Evolutionary conservation across 768 basidiomycete genomes (phyloP), one percentile per base, ranked within the genome.

Genomic region (Ramaria rubella): DNA sequence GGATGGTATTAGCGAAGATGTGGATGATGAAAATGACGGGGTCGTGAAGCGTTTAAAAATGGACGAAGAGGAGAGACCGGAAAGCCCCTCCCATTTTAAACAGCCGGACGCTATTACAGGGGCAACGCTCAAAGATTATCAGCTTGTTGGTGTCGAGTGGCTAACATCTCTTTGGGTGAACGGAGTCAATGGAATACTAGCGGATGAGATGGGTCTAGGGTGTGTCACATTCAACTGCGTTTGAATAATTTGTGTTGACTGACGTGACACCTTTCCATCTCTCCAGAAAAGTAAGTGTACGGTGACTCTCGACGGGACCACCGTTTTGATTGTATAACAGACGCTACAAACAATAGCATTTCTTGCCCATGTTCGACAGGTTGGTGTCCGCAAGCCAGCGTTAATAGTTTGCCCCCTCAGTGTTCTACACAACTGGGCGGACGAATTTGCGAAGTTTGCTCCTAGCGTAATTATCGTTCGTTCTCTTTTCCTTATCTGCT

Each of bases 321-420:
- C 9, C 1, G 38, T 40, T 36, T 26, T 5, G 15, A 58, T 58
- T 58, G 54, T 44, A 46, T 2, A 7, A 31, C 19, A 96, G 90
- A 99, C 96, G 0, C 77, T 98, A 0, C 96, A 99, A 77, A 90
- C 85, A 0, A 99, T 99, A 43, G 83, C 94, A 0, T 96, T 98
- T 68, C 82, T 90, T 58, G 94, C 94, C 0, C 87, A 94, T 69
- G 77, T 99, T 1, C 85, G 91, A 29, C 85, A 88, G 55, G 73
- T 82, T 55, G 76, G 81, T 4, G 81, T 87, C 45, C 77, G 76
- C 58, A 79, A 81, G 15, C 90, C 91, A 0, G 89, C 94, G 69
- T 78, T 99, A 24, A 71, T 99, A 56, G 92, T 97, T 19, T 93
- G 91, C 60, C 96, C 96, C 0, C 80, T 98, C 1, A 92, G 91